Evolutionary conservation across 495 filamentous ascomycete species (phyloP).

Genomic region (Sordaria brevicollis): DNA sequence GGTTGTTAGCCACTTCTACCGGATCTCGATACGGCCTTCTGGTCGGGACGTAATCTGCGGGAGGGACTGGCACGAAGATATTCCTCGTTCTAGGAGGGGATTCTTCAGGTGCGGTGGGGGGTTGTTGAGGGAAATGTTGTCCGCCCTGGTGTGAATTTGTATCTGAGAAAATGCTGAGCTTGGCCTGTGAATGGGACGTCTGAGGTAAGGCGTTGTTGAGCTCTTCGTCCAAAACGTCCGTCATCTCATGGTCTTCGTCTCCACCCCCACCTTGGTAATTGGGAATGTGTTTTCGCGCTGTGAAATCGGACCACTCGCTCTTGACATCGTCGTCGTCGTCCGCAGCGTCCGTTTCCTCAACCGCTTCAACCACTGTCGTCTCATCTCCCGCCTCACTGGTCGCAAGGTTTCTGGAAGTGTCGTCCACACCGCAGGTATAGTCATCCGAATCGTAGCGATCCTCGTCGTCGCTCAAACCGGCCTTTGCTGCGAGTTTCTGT

Average conservation of each 20-base stretch:
- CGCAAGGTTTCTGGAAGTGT: conserved; percentile 53
- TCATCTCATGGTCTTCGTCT: conserved; percentile 16
- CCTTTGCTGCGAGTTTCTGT: conserved; percentile 40
- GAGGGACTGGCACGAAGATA: conserved; percentile 56
- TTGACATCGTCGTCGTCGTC: conserved; percentile 48
- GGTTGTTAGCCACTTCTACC: conserved; percentile 66
- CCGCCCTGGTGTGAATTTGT: conserved; percentile 16
- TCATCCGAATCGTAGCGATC: conserved; percentile 61
- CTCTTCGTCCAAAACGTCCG: conserved; percentile 22
- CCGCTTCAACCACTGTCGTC: conserved; percentile 14
- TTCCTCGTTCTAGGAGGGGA: conserved; percentile 32
- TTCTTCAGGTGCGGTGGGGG: conserved; percentile 15
- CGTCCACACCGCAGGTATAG: conserved; percentile 74
- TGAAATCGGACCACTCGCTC: conserved; percentile 83
- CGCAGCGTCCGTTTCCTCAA: conserved; percentile 39
- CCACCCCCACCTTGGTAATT: conserved; percentile 25
- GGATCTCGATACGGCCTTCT: conserved; percentile 67
- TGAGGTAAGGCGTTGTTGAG: background rate
- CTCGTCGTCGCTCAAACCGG: conserved; percentile 49
- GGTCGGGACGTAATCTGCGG: conserved; percentile 73
- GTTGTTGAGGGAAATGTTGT: conserved; percentile 26
- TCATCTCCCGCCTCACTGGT: conserved; percentile 33
- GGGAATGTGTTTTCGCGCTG: conserved; percentile 60
- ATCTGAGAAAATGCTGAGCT: background rate
- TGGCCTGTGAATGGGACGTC: background rate